Evolutionary conservation across 1,284 basidiomycete genomes (phyloP).

Genomic region (Microbotryum scabiosae): DNA sequence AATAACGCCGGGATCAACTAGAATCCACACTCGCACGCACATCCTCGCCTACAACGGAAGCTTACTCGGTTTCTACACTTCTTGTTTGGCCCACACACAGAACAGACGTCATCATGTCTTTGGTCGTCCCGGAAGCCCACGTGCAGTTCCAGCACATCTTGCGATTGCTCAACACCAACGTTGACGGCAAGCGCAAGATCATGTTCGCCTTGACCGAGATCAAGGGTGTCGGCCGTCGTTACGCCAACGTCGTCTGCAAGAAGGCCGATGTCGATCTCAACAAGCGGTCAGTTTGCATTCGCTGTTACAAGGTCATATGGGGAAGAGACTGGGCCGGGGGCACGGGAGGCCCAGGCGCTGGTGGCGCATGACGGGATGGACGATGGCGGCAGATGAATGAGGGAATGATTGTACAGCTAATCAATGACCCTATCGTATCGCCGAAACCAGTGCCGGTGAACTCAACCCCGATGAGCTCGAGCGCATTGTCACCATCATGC

Average conservation of each 20-base stretch:
- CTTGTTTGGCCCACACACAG: too few relatives aligned
- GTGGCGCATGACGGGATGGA: not conserved
- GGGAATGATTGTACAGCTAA: not conserved
- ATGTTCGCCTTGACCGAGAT: constrained; percentile 97
- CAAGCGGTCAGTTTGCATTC: constrained; percentile 71
- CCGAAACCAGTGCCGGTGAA: constrained; percentile 65
- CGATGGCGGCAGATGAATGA: not conserved
- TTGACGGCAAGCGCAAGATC: constrained; percentile 97
- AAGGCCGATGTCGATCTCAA: constrained; percentile 98
- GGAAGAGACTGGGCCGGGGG: not conserved
- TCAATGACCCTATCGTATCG: not conserved
- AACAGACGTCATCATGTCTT: constrained; percentile 50
- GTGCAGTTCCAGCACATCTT: constrained; percentile 84
- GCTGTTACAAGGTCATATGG: not conserved
- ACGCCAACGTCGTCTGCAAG: constrained; percentile 99
- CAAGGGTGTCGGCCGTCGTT: constrained; percentile 98
- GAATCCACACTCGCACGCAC: too few relatives aligned
- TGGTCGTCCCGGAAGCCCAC: constrained; percentile 85
- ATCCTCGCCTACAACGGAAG: too few relatives aligned
- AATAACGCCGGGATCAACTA: too few relatives aligned
- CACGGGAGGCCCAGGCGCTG: not conserved
- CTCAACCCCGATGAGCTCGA: constrained; percentile 96
- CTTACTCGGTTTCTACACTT: too few relatives aligned
- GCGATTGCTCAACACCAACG: constrained; percentile 99
- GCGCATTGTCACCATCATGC: constrained; percentile 98